phyloP scores from a whole-genome alignment of 148 eudicot species.

The Rhododendron simsii region DNA sequence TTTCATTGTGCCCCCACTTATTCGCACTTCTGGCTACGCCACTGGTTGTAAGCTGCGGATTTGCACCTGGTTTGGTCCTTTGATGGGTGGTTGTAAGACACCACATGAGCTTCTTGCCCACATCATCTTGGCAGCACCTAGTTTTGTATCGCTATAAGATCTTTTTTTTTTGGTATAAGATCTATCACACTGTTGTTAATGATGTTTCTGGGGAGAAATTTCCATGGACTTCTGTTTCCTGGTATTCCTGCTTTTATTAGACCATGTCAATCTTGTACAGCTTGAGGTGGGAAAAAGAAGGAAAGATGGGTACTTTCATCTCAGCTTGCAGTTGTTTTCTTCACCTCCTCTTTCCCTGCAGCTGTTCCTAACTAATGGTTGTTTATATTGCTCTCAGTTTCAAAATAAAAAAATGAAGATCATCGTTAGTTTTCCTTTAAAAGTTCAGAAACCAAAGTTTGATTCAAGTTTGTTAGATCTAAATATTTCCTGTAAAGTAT shows the following conservation, averaged over 20 bases:
- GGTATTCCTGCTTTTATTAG: background rate
- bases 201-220: background rate
- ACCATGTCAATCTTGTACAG: background rate
- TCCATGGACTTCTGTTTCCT: background rate
- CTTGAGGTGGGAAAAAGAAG: background rate
- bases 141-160: background rate
- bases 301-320: background rate
- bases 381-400: constrained; percentile 5
- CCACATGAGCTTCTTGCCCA: background rate
- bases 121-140: background rate
- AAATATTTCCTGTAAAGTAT: background rate
- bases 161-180: background rate
- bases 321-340: constrained; percentile 1
- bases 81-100: background rate
- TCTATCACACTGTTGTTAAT: background rate
- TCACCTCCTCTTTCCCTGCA: background rate
- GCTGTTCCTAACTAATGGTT: background rate
- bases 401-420: background rate
- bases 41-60: background rate
- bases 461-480: background rate
- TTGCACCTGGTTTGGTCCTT: constrained; percentile 1
- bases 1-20: too few species aligned
- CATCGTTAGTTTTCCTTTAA: background rate
- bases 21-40: too few species aligned
- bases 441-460: background rate